Percentiles rank a stretch among this genome's conserved stretches.
Conservation (phyloP, 2,329 filamentous ascomycete genomes). For the Aureobasidium melanogenum region DNA sequence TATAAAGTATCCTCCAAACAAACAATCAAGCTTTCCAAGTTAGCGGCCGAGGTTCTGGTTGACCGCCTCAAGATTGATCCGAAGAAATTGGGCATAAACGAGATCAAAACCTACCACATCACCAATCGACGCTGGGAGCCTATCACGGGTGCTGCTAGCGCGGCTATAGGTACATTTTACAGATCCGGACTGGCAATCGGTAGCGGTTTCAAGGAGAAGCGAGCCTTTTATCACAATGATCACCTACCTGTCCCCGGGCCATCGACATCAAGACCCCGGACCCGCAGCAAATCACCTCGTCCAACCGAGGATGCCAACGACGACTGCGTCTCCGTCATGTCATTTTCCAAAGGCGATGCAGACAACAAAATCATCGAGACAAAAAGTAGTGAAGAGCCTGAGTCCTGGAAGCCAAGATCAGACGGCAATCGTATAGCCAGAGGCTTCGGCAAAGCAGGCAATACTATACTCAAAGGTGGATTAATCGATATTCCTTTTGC, state of each 20-base stretch:
- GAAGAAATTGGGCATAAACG: conserved; percentile 2
- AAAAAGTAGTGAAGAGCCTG: not conserved
- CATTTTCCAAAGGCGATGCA: conserved; percentile 12
- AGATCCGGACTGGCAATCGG: not conserved
- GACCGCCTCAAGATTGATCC: not conserved
- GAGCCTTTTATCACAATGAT: not conserved
- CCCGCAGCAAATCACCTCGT: not conserved
- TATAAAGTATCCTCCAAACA: not conserved
- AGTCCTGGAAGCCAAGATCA: not conserved
- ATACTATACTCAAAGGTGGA: not conserved
- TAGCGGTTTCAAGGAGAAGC: not conserved
- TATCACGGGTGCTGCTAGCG: not conserved
- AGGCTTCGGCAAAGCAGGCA: not conserved
- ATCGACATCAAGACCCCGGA: not conserved
- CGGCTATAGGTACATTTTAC: not conserved
- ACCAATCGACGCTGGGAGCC: not conserved
- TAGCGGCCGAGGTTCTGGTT: conserved; percentile 16
- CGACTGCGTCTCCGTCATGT: not conserved
- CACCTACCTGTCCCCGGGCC: not conserved
- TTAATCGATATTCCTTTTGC: not conserved
- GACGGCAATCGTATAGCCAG: not conserved
- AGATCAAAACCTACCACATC: not conserved
- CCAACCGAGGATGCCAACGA: not conserved
- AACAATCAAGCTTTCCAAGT: conserved; percentile 21
- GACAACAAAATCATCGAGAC: not conserved